phyloP scores from a whole-genome alignment of 1,284 basidiomycete species.

The Cutaneotrichosporon curvatum region DNA sequence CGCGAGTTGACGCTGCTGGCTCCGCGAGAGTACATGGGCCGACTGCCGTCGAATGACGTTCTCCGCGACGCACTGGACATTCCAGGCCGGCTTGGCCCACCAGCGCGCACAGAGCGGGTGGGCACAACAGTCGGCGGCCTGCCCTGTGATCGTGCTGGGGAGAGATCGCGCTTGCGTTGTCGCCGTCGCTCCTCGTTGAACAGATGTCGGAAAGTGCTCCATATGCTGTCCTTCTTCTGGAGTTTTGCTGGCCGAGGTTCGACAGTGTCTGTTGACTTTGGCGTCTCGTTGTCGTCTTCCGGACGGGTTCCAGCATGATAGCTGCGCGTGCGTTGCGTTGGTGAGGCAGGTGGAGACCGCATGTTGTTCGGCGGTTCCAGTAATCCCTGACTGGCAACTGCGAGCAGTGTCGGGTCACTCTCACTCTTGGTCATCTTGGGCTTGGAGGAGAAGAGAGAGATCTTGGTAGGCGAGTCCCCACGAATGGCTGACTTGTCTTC shows the following conservation, averaged over 20 bases:
- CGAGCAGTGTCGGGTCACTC: conserved; percentile 13
- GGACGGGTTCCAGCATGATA: neutral
- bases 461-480: conserved; percentile 34
- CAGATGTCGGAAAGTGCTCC: conserved; percentile 48
- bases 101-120: conserved; percentile 27
- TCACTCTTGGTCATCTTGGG: conserved; percentile 25
- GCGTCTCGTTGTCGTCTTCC: neutral
- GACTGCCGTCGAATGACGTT: conserved; percentile 28
- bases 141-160: neutral
- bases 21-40: conserved; percentile 36
- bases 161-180: conserved; percentile 29
- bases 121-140: conserved; percentile 24
- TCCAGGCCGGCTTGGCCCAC: conserved; percentile 16
- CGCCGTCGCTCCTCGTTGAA: conserved; percentile 48
- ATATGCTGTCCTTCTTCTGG: conserved; percentile 43
- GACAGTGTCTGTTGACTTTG: too few species aligned
- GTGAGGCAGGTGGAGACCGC: neutral
- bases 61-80: conserved; percentile 22
- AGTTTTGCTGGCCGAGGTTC: conserved; percentile 8
- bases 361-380: too few species aligned
- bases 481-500: conserved; percentile 4
- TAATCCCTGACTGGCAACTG: too few species aligned
- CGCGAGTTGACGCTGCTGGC: conserved; percentile 45
- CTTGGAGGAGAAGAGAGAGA: neutral
- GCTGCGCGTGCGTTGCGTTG: neutral